phyloP scores from a whole-genome alignment of 148 eudicot genomes.

The Talinum fruticosum region DNA sequence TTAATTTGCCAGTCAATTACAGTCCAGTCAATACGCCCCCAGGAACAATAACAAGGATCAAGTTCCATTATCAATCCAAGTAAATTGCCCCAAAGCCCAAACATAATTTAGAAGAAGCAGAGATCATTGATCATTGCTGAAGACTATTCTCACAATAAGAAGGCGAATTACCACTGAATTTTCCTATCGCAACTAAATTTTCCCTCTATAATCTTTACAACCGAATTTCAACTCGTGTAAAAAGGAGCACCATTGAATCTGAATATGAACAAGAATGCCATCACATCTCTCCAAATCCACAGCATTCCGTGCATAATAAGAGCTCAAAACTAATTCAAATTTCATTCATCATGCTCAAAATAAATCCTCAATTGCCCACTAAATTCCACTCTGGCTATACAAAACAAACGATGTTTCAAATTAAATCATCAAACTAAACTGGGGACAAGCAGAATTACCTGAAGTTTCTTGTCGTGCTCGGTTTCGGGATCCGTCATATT shows the following conservation, averaged over 20 bases:
- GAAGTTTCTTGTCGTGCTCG: constrained; percentile 63
- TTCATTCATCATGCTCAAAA: background rate
- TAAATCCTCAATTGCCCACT: background rate
- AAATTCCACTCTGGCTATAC: background rate
- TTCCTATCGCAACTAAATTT: too few species aligned
- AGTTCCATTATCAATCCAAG: background rate
- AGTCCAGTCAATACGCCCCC: background rate
- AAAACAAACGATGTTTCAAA: background rate
- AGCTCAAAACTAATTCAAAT: too few species aligned
- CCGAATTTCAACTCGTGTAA: background rate
- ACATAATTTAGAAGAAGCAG: background rate
- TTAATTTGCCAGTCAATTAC: background rate
- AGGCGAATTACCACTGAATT: too few species aligned
- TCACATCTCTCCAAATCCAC: background rate
- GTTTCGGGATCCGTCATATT: constrained; percentile 72
- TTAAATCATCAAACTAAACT: background rate
- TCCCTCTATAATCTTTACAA: background rate
- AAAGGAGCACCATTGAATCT: background rate
- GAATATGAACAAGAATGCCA: background rate
- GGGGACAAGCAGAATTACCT: constrained; percentile 38
- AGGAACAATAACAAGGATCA: background rate
- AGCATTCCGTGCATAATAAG: too few species aligned
- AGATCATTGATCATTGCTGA: background rate
- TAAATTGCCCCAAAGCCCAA: background rate
- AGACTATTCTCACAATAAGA: background rate